Conservation (phyloP, 140 eudicot species). For the Oenanthe javanica region DNA sequence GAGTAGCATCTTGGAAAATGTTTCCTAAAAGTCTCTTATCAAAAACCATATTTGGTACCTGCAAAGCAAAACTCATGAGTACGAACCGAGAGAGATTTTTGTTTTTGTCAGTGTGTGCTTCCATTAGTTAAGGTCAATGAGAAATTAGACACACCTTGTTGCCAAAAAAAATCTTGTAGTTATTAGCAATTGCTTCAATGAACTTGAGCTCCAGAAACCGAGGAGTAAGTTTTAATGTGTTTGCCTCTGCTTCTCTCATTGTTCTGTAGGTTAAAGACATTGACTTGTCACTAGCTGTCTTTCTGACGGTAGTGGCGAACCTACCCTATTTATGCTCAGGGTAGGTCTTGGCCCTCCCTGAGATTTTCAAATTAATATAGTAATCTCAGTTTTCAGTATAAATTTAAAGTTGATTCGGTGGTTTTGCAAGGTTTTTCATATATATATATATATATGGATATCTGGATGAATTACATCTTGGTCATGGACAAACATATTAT, state of each 20-base stretch:
- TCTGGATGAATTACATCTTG: no score
- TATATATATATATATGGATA: no score
- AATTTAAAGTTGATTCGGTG: no score
- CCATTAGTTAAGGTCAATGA: neutral
- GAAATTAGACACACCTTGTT: slow-evolving; percentile 45
- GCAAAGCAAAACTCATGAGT: slow-evolving; percentile 8
- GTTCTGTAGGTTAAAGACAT: slow-evolving; percentile 34
- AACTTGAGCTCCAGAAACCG: slow-evolving; percentile 69
- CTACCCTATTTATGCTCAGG: no score
- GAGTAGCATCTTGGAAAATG: slow-evolving; percentile 39
- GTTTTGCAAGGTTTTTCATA: no score
- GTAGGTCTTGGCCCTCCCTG: no score
- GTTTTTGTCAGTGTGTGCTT: neutral
- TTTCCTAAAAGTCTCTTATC: slow-evolving; percentile 78
- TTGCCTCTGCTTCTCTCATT: slow-evolving; percentile 88
- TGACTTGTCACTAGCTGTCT: neutral
- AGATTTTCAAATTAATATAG: no score
- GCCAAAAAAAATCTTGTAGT: slow-evolving; percentile 79
- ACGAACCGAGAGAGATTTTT: neutral
- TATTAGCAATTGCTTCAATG: slow-evolving; percentile 77
- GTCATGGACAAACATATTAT: no score
- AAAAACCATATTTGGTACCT: slow-evolving; percentile 80
- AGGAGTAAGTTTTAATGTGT: slow-evolving; percentile 79
- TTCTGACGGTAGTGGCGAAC: no score
- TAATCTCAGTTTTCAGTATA: no score